Base-by-base conservation (phyloP, 208 protist genomes). In the Trichomonas vaginalis region DNA sequence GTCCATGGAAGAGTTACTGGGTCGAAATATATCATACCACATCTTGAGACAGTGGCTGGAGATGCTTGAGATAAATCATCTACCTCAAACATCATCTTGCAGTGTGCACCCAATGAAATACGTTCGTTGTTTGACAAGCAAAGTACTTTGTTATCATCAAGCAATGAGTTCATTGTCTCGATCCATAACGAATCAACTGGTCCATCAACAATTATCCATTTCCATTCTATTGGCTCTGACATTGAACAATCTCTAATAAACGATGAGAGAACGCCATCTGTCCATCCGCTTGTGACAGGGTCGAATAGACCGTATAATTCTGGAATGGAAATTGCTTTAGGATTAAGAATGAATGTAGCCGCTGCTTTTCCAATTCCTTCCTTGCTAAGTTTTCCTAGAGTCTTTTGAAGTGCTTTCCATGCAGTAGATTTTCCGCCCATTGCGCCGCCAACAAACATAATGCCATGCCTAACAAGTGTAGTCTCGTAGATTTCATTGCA, bases 111-210 rank as follows among this genome's bases (percentile, higher is more conserved):
- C 8, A 99, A 98, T 96, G 98, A 98, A 96, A 99, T 99, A 96
- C 98, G 98, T 97, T 99, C 98, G 79, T 98, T 98, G 21, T 96
- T 96, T 98, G 99, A 97, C 35, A 99, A 97, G 96, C 98, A 99
- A 0, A 99, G 97, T 96, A 99, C 97, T 97, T 99, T 99, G 97
- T 99, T 99, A 97, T 99, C 99, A 97, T 99, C 99, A 10, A 99
- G 97, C 2, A 99, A 98, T 8, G 98, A 99, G 97, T 99, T 99
- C 98, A 99, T 98, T 96, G 97, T 99, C 96, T 99, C 99, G 97
- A 99, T 99, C 98, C 99, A 99, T 35, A 99, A 96, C 2, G 99
- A 98, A 96, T 99, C 99, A 37, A 99, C 99, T n/a, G 99, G 99
- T 35, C 98, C 99, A 97, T 99, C 98, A 96, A 99, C 99, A 9